phyloP scores from a whole-genome alignment of 2,329 filamentous ascomycete species.

The Aureobasidium zeae region DNA sequence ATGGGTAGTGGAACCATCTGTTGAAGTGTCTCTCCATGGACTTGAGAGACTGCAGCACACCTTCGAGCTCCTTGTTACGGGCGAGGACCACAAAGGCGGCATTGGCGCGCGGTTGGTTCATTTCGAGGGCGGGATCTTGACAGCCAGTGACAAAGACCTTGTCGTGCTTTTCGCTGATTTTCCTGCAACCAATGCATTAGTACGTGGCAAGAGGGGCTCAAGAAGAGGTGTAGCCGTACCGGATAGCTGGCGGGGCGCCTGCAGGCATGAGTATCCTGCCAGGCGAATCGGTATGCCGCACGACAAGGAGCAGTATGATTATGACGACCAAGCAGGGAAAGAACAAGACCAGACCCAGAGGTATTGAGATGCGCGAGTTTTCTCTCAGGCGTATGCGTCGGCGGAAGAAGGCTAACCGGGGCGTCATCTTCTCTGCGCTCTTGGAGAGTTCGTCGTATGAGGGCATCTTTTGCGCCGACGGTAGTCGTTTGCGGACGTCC shows the following conservation, averaged over 20 bases:
- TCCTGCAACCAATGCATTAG: constrained; percentile 44
- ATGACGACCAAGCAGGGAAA: constrained; percentile 89
- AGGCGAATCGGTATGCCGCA: constrained; percentile 75
- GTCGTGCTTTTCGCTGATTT: constrained; percentile 95
- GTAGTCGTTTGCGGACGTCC: constrained; percentile 38
- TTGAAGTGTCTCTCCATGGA: constrained; percentile 99
- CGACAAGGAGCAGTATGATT: constrained; percentile 80
- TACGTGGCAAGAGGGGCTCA: constrained; percentile 8
- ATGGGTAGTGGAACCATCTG: constrained; percentile 96
- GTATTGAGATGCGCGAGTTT: constrained; percentile 87
- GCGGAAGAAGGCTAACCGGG: constrained; percentile 68
- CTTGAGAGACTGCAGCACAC: constrained; percentile 92
- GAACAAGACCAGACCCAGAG: constrained; percentile 81
- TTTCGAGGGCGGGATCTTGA: constrained; percentile 61
- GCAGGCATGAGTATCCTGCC: constrained; percentile 79
- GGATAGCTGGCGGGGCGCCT: constrained; percentile 78
- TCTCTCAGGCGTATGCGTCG: constrained; percentile 80
- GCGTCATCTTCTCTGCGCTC: constrained; percentile 35
- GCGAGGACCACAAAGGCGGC: constrained; percentile 93
- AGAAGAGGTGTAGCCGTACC: constrained; percentile 47
- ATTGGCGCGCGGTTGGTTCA: constrained; percentile 68
- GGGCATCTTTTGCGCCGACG: constrained; percentile 35
- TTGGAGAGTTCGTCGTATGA: constrained; percentile 36
- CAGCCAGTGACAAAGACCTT: constrained; percentile 93
- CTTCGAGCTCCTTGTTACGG: constrained; percentile 90